A percentile compares a stretch with the other conserved stretches of the same genome.
Conservation (phyloP, 441 rosid genomes). For the Flueggea neowawraea region DNA sequence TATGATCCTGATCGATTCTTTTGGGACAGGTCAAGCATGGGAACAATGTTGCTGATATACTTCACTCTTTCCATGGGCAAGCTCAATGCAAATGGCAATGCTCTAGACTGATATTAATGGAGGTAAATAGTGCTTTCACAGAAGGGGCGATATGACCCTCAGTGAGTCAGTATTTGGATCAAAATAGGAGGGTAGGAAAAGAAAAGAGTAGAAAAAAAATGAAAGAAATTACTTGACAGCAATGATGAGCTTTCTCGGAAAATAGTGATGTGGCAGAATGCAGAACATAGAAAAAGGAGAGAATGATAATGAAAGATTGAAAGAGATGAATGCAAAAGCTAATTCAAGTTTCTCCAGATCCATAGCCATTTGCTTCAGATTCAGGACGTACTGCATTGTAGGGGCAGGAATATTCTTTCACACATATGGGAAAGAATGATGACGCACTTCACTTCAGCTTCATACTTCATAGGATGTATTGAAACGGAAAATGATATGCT, state of each 20-base stretch:
- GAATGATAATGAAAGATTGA: background rate
- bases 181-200: no score
- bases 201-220: no score
- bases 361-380: background rate
- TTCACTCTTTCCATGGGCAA: slow-evolving; percentile 72
- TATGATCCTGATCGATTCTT: background rate
- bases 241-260: background rate
- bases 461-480: no score
- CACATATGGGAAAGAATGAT: no score
- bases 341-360: background rate
- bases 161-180: no score
- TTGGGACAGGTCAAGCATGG: slow-evolving; percentile 79
- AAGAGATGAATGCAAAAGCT: background rate
- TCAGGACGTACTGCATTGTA: no score
- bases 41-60: slow-evolving; percentile 81
- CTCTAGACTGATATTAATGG: background rate
- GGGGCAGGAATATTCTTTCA: no score
- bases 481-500: no score
- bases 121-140: background rate
- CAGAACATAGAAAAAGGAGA: background rate
- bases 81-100: slow-evolving; percentile 11
- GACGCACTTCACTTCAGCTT: no score
- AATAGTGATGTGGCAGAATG: background rate
- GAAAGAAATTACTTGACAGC: no score
- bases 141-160: background rate